Conservation (phyloP, 768 basidiomycete genomes). For the Myochromella boudieri region DNA sequence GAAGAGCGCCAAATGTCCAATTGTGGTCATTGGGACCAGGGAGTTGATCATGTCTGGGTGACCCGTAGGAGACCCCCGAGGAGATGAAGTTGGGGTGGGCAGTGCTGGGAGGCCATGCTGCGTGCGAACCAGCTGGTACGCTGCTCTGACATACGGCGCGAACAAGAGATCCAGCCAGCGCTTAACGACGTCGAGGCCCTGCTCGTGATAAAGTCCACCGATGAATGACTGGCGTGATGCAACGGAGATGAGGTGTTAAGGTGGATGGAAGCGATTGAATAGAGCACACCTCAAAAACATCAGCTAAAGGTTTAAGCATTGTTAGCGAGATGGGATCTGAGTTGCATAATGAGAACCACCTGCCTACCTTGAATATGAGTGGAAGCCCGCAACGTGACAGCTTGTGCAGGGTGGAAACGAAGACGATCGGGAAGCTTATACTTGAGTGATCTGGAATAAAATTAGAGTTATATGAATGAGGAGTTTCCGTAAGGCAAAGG, state of each 20-base stretch:
- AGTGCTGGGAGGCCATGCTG: constrained; percentile 63
- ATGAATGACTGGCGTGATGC: constrained; percentile 62
- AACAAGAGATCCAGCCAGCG: constrained; percentile 65
- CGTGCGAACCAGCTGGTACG: constrained; percentile 61
- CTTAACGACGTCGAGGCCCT: constrained; percentile 56
- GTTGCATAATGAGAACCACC: constrained; percentile 6
- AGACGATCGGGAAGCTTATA: constrained; percentile 66
- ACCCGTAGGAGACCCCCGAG: constrained; percentile 17
- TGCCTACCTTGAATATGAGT: constrained; percentile 67
- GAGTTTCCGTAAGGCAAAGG: background rate
- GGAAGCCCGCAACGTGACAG: constrained; percentile 68
- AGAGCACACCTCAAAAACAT: constrained; percentile 69
- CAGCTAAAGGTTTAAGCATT: constrained; percentile 43
- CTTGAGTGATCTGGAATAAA: constrained; percentile 48
- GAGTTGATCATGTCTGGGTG: constrained; percentile 18
- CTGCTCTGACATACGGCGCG: constrained; percentile 57
- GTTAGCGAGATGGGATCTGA: background rate
- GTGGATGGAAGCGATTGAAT: background rate
- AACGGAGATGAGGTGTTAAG: constrained; percentile 4
- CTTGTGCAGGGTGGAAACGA: constrained; percentile 69
- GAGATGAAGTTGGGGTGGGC: constrained; percentile 23
- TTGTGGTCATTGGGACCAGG: constrained; percentile 26
- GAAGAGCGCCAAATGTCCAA: constrained; percentile 76
- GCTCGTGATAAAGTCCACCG: constrained; percentile 74
- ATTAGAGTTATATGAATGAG: constrained; percentile 4